These are phyloP conservation scores for Murraya paniculata DNA, from an alignment of 345 rosid genomes.

Conservation along the genomic window DNA sequence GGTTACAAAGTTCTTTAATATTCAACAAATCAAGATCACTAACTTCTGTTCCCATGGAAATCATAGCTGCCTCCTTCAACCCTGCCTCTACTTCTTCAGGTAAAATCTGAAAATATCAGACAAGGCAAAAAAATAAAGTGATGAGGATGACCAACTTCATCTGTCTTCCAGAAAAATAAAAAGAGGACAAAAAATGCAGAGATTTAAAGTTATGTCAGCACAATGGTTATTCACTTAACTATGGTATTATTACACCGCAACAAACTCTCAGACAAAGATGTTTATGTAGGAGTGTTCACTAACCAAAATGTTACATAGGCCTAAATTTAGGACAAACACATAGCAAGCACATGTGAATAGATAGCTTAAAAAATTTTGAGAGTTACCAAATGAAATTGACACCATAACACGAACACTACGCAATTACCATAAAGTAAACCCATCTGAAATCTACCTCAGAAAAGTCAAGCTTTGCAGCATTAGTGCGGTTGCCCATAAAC, in stretches of 20 bases:
- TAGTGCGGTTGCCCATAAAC: conserved; percentile 73
- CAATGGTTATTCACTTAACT: background rate
- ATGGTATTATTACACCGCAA: background rate
- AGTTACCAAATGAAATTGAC: background rate
- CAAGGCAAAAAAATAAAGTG: background rate
- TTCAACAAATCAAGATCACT: conserved; percentile 74
- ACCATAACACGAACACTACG: background rate
- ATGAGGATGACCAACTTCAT: background rate
- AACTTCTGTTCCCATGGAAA: conserved; percentile 94
- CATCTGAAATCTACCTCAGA: conserved; percentile 50
- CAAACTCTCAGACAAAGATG: background rate
- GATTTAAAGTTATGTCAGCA: background rate
- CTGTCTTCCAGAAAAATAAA: background rate
- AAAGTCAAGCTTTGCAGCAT: conserved; percentile 85
- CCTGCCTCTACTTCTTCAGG: conserved; percentile 72
- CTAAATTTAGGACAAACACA: background rate
- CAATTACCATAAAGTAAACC: background rate
- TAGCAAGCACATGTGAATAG: background rate
- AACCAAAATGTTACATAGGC: background rate
- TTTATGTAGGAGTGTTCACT: no score
- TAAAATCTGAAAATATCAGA: conserved; percentile 40
- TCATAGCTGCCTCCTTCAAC: conserved; percentile 77
- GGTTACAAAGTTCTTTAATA: conserved; percentile 80
- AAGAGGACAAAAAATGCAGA: background rate
- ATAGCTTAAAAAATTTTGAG: background rate